Percentiles rank a stretch among this genome's conserved stretches.
Evolutionary conservation across 163 green algal genomes (phyloP).

Genomic region (Chloromonas sp.): DNA sequence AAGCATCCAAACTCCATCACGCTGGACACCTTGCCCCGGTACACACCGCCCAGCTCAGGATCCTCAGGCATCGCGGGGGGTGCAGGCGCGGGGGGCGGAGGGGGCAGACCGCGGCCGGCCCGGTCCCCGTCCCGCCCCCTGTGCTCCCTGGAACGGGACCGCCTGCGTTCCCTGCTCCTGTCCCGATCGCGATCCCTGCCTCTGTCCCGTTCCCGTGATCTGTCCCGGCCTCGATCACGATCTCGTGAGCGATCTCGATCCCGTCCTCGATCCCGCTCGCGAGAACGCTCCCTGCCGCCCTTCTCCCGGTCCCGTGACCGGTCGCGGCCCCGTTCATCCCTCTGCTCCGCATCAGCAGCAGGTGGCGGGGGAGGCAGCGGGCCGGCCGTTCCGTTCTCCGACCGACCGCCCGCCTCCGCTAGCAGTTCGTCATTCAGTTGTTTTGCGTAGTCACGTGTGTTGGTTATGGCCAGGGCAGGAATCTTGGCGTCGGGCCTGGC

Average conservation of each 20-base stretch:
- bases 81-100: slow-evolving; percentile 14
- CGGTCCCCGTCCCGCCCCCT: slow-evolving; percentile 22
- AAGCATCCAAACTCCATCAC: slow-evolving; percentile 97
- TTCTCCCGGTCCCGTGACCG: not conserved
- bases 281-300: not conserved
- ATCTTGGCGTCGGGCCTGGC: slow-evolving; percentile 34
- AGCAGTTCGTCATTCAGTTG: slow-evolving; percentile 63
- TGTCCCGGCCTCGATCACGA: slow-evolving; percentile 9
- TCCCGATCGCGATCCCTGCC: slow-evolving; percentile 11
- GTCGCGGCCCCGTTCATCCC: not conserved
- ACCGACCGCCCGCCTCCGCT: slow-evolving; percentile 28
- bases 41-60: slow-evolving; percentile 74
- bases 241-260: slow-evolving; percentile 21
- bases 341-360: not conserved
- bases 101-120: slow-evolving; percentile 10
- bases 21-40: slow-evolving; percentile 69
- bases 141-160: not conserved
- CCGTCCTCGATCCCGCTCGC: slow-evolving; percentile 9
- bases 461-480: slow-evolving; percentile 64
- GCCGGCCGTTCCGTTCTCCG: not conserved
- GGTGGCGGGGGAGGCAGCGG: not conserved
- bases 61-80: slow-evolving; percentile 38
- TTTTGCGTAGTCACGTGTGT: slow-evolving; percentile 73
- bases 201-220: slow-evolving; percentile 9
- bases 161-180: slow-evolving; percentile 10